A percentile compares a stretch with the other conserved stretches of the same genome.
phyloP scores from a whole-genome alignment of 371 early-diverging fungal genomes.

The Mortierella sp. region DNA sequence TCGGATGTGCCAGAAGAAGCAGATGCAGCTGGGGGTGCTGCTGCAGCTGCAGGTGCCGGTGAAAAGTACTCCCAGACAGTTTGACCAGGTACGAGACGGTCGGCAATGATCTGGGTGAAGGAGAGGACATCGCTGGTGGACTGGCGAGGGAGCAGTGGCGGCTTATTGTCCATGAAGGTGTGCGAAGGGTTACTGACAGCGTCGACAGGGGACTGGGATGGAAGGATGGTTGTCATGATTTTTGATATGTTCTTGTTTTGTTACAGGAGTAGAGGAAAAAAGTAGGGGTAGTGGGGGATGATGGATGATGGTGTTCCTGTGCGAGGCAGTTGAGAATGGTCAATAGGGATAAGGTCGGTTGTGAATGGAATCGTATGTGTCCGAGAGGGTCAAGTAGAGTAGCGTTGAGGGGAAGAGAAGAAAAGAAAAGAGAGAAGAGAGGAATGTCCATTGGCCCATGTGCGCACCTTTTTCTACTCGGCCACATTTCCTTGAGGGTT shows the following conservation, averaged over 20 bases:
- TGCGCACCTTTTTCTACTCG: not conserved
- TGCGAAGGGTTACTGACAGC: slow-evolving; percentile 24
- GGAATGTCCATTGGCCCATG: not conserved
- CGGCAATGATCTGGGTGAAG: slow-evolving; percentile 46
- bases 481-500: too few relatives aligned
- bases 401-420: not conserved
- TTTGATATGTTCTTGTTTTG: not conserved
- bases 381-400: not conserved
- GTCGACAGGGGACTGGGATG: slow-evolving; percentile 6
- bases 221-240: slow-evolving; percentile 23
- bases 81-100: slow-evolving; percentile 45
- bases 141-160: slow-evolving; percentile 48
- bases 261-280: not conserved
- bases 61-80: slow-evolving; percentile 55
- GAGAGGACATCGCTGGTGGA: slow-evolving; percentile 49
- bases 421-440: not conserved
- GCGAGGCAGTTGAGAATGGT: not conserved
- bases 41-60: not conserved
- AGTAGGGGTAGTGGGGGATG: not conserved
- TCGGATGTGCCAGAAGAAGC: too few relatives aligned
- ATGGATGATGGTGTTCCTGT: not conserved
- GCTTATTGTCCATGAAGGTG: slow-evolving; percentile 45
- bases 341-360: not conserved
- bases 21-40: not conserved
- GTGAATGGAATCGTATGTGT: not conserved